Percentiles rank a stretch among this genome's conserved stretches.
Conservation (phyloP, 306 rosid genomes). For the Bauhinia variegata region DNA sequence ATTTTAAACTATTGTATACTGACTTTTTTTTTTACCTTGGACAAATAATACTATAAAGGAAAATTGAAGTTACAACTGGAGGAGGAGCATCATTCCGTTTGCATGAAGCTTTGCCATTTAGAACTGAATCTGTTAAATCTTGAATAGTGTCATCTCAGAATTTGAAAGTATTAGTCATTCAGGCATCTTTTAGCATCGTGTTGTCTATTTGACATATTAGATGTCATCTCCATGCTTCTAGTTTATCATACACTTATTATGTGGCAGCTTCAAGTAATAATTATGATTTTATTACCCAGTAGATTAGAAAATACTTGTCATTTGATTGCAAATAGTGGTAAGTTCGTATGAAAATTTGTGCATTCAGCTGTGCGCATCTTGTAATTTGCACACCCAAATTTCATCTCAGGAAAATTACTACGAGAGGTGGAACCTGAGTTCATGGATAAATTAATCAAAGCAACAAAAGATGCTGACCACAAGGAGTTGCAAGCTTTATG, state of each 20-base stretch:
- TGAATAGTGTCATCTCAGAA: too few relatives aligned
- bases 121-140: too few relatives aligned
- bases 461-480: slow-evolving; percentile 71
- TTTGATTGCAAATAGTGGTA: slow-evolving; percentile 5
- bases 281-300: slow-evolving; percentile 9
- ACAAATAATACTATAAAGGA: too few relatives aligned
- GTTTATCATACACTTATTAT: slow-evolving; percentile 9
- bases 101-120: too few relatives aligned
- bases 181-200: not conserved
- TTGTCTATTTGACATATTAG: slow-evolving; percentile 1
- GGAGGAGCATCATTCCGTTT: too few relatives aligned
- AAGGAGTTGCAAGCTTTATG: slow-evolving; percentile 63
- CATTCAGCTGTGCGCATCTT: slow-evolving; percentile 28
- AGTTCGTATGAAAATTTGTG: slow-evolving; percentile 28
- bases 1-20: too few relatives aligned
- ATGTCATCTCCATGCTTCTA: not conserved
- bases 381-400: slow-evolving; percentile 29
- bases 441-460: slow-evolving; percentile 74
- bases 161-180: not conserved
- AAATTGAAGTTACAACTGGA: too few relatives aligned
- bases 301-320: slow-evolving; percentile 6
- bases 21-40: too few relatives aligned
- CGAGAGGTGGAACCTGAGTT: slow-evolving; percentile 75
- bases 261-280: not conserved
- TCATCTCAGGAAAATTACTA: slow-evolving; percentile 68